Percentiles rank a stretch among this genome's conserved stretches.
phyloP scores from a whole-genome alignment of 352 stramenopile species.

The Phytopythium oedochilum region DNA sequence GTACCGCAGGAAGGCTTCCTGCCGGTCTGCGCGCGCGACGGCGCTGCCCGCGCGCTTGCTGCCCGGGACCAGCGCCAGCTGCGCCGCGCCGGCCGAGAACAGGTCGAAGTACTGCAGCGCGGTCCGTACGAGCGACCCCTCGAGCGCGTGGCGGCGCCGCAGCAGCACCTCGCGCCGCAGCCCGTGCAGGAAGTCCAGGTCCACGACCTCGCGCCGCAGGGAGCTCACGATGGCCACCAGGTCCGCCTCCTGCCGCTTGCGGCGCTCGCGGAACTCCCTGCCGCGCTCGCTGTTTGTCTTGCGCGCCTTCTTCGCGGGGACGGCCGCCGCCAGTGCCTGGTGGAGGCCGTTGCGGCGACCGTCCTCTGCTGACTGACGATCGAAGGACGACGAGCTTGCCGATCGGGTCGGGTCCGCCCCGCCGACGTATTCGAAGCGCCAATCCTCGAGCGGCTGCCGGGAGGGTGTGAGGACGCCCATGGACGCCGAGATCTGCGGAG shows the following conservation, averaged over 20 bases:
- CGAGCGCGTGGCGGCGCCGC: constrained; percentile 20
- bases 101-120: constrained; percentile 41
- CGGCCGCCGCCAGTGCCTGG: neutral
- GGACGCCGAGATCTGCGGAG: too few species aligned
- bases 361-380: too few species aligned
- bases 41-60: constrained; percentile 24
- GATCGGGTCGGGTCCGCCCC: neutral
- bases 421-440: too few species aligned
- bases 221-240: constrained; percentile 29
- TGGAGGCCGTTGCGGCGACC: too few species aligned
- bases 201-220: constrained; percentile 38
- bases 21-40: constrained; percentile 14
- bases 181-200: constrained; percentile 35
- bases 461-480: too few species aligned
- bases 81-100: constrained; percentile 41
- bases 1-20: constrained; percentile 26
- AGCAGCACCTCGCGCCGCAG: constrained; percentile 39
- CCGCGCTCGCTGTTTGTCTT: constrained; percentile 71
- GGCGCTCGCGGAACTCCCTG: constrained; percentile 49
- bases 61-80: constrained; percentile 7
- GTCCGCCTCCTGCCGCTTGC: constrained; percentile 37
- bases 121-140: constrained; percentile 36
- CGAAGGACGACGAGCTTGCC: too few species aligned
- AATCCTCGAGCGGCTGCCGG: too few species aligned
- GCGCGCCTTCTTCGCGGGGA: neutral